phyloP scores from a whole-genome alignment of 805 yeast species.

The Suhomyces sp. region DNA sequence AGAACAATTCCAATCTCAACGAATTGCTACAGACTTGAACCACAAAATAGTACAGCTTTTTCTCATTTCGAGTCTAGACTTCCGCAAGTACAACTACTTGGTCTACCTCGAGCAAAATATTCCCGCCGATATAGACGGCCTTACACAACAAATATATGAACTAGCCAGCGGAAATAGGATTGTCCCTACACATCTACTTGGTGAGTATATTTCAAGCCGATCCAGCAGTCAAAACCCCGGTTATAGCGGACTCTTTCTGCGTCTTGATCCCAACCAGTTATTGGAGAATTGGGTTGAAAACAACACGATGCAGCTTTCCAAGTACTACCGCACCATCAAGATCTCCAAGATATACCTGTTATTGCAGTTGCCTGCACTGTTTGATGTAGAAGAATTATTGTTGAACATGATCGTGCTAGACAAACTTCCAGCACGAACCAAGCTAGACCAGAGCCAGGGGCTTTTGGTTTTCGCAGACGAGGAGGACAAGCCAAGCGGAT shows the following conservation, averaged over 20 bases:
- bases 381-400: constrained; percentile 25
- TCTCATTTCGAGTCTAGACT: constrained; percentile 33
- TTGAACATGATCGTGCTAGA: constrained; percentile 33
- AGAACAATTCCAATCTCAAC: background rate
- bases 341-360: constrained; percentile 18
- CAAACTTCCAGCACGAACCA: constrained; percentile 28
- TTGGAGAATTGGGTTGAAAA: constrained; percentile 21
- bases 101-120: constrained; percentile 13
- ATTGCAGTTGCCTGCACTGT: constrained; percentile 11
- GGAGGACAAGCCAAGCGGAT: background rate
- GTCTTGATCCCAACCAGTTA: background rate
- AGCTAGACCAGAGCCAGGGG: constrained; percentile 31
- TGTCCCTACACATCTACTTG: constrained; percentile 14
- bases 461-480: constrained; percentile 21
- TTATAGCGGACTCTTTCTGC: constrained; percentile 3
- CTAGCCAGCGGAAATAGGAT: constrained; percentile 11
- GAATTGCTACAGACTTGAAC: constrained; percentile 6
- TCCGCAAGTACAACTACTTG: constrained; percentile 25
- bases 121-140: background rate
- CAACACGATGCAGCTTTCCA: constrained; percentile 29
- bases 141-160: constrained; percentile 8
- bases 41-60: constrained; percentile 29
- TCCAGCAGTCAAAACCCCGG: background rate
- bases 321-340: constrained; percentile 27
- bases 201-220: constrained; percentile 10